phyloP scores from a whole-genome alignment of 805 yeast species.

The Pichia kluyveri region DNA sequence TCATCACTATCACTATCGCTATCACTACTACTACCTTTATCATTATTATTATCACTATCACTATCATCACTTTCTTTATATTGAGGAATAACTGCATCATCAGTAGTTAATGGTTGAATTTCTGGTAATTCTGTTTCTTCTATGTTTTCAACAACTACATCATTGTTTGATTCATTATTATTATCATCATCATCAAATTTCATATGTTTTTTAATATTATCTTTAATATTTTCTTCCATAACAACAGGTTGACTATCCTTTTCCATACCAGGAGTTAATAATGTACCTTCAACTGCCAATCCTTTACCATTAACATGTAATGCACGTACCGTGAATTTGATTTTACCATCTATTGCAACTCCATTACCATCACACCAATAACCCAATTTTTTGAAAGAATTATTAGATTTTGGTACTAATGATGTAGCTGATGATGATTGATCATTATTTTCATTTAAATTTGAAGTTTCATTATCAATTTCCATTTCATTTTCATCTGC shows the following conservation, averaged over 20 bases:
- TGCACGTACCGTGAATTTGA: slow-evolving; percentile 64
- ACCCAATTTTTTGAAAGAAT: slow-evolving; percentile 47
- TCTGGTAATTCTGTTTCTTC: slow-evolving; percentile 2
- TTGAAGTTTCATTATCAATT: slow-evolving; percentile 9
- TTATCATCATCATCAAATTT: slow-evolving; percentile 24
- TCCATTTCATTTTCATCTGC: slow-evolving; percentile 40
- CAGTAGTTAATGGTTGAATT: slow-evolving; percentile 17
- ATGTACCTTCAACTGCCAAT: slow-evolving; percentile 82
- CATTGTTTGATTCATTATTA: neutral
- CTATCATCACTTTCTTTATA: slow-evolving; percentile 6
- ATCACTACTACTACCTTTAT: neutral
- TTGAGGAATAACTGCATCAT: neutral
- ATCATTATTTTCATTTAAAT: neutral
- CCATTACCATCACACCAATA: slow-evolving; percentile 80
- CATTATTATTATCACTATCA: slow-evolving; percentile 6
- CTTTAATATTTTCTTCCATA: slow-evolving; percentile 13
- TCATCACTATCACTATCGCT: neutral
- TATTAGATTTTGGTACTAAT: neutral
- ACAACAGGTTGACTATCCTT: slow-evolving; percentile 44
- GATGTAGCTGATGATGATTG: neutral
- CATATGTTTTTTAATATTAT: slow-evolving; percentile 25
- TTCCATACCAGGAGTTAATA: slow-evolving; percentile 51
- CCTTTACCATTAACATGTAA: slow-evolving; percentile 73
- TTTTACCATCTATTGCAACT: slow-evolving; percentile 70
- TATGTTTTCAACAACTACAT: neutral